Base-by-base conservation (phyloP, 805 yeast species). In the Candida jianshihensis region DNA sequence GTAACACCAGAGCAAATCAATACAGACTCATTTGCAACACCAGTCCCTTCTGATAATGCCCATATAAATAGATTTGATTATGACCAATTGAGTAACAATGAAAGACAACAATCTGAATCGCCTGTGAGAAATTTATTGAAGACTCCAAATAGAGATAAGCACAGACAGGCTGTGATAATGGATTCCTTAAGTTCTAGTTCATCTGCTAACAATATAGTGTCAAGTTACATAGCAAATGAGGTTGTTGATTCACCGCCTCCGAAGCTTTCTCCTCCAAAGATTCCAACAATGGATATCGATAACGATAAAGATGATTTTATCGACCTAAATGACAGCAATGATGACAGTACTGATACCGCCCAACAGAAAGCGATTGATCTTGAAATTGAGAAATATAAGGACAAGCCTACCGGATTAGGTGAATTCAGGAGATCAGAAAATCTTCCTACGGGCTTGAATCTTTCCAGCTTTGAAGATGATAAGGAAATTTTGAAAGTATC, bases 181-280 rank as follows among this genome's bases (percentile, higher is more conserved):
- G 55, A 48, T 16, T 39, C 38, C n/a, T 13, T 44, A 11, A 46
- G 53, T 11, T 47, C 54, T 3, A 38, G 44, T 10, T 48, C 54
- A 12, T 48, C 56, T 6, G 43, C 26, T 24, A 24, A 24, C 24
- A 53, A 49, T 30, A 45, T 49, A 10, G 24, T 51, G 4, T 44
- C 54, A 14, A 47, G 41, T 24, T 51, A 52, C 34, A 38, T 46
- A 11, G 48, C 42, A 19, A 34, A 20, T 30, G 43, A 43, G n/a
- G n/a, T n/a, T n/a, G n/a, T n/a, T n/a, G n/a, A n/a, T 4, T 47
- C 52, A 9, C 51, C 56, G 19, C 50, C 51, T 3, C 55, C 51
- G 17, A 30, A 31, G 15, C 19, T 41, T 6, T 39, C 45, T 9
- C 43, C 44, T 12, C 49, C 53, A 21, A 32, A 34, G 19, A 19